Base-by-base conservation (phyloP, 78 protist genomes). In the slime mould (Dictyostelium discoideum) region DNA sequence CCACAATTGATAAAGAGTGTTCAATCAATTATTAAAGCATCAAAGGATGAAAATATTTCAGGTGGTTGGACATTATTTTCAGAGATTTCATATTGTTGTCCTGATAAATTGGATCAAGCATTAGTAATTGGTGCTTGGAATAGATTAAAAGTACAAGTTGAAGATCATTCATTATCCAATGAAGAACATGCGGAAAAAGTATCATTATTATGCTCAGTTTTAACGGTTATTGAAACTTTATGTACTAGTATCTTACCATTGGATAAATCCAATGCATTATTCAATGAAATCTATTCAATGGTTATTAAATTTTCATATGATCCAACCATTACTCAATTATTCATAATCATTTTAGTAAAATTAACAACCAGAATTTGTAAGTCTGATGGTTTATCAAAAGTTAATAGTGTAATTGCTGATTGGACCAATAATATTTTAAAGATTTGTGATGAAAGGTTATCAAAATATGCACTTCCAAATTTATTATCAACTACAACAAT, bases 61-160 rank as follows among this genome's bases (percentile, higher is more conserved):
- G 94, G 94, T 5, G 44, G 87, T 20, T 89, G 94, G 94, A 67
- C 63, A 14, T 29, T 89, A 14, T 72, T 89, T n/a, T 78, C 94
- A 63, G 74, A 80, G 83, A 89, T 89, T 89, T 85, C 86, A 13
- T 67, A 89, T 46, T 80, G 87, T 48, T 42, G 83, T 81, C 94
- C 94, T 10, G 94, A 89, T 14, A 78, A 81, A 46, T 67, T 89
- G 42, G 94, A 89, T 81, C 94, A 89, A 48, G 32, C 40, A 16
- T 54, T 89, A 2, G 83, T 89, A 29, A 16, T 89, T 11, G 69
- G 80, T 22, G 73, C 83, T 13, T 89, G 94, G 94, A 67, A 89
- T 39, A 79, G 46, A 24, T 69, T 60, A 18, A 63, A 78, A 32
- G 87, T 60, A n/a, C 24, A 29, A 26, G 57, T 80, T 22, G 39